Percentiles rank a stretch among this genome's conserved stretches.
phyloP scores from a whole-genome alignment of 192 early-diverging fungal species.

The Backusella australiensis region DNA sequence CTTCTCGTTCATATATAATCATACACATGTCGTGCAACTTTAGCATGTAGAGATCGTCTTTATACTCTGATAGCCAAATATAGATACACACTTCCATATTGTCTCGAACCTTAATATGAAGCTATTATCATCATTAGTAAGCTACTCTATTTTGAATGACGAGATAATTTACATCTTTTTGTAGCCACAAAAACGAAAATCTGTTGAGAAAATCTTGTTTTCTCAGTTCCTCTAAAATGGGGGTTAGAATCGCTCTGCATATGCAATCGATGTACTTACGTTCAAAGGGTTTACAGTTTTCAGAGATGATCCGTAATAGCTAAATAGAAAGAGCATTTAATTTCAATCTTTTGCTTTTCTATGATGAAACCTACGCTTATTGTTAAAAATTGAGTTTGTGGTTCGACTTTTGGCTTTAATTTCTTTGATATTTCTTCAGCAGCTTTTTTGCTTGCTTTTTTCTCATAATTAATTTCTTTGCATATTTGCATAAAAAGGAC shows the following conservation, averaged over 20 bases:
- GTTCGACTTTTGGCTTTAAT: background rate
- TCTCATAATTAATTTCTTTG: background rate
- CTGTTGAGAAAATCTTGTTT: background rate
- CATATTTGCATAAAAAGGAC: background rate
- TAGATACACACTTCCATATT: background rate
- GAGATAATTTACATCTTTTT: background rate
- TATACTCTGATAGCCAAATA: background rate
- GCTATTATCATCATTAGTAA: background rate
- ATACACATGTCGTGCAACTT: background rate
- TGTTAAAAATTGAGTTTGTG: background rate
- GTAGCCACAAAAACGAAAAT: background rate
- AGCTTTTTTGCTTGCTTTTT: background rate
- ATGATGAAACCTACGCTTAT: background rate
- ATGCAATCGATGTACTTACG: background rate
- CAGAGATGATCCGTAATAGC: background rate
- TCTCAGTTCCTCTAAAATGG: background rate
- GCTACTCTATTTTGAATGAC: background rate
- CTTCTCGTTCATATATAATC: background rate
- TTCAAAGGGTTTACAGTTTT: background rate
- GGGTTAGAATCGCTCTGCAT: background rate
- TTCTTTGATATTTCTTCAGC: background rate
- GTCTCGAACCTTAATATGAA: background rate
- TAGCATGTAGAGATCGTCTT: background rate
- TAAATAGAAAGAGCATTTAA: background rate
- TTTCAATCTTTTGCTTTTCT: background rate